These are phyloP conservation scores for Brettanomyces custersianus DNA, from an alignment of 805 yeast species.

Conservation along the genomic window DNA sequence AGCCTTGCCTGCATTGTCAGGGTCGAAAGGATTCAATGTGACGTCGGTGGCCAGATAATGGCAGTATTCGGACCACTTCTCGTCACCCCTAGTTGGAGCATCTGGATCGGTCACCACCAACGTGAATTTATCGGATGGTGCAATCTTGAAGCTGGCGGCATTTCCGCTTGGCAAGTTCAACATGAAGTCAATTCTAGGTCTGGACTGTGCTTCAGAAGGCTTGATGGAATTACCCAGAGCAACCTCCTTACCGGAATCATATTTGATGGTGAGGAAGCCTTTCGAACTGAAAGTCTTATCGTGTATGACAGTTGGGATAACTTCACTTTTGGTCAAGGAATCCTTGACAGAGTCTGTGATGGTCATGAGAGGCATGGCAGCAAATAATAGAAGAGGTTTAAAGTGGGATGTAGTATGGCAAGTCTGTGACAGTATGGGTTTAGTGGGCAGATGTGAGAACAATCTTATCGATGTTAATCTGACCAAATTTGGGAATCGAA, in stretches of 20 bases:
- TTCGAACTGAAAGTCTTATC: slow-evolving; percentile 29
- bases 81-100: slow-evolving; percentile 78
- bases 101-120: slow-evolving; percentile 87
- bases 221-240: slow-evolving; percentile 69
- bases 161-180: slow-evolving; percentile 27
- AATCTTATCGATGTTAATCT: no score
- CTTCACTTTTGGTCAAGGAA: slow-evolving; percentile 37
- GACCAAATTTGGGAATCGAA: no score
- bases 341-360: slow-evolving; percentile 49
- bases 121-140: slow-evolving; percentile 49
- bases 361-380: slow-evolving; percentile 28
- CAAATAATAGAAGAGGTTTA: background rate
- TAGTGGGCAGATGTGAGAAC: no score
- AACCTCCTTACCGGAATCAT: slow-evolving; percentile 44
- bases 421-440: no score
- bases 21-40: slow-evolving; percentile 31
- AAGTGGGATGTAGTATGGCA: background rate
- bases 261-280: slow-evolving; percentile 56
- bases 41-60: slow-evolving; percentile 64
- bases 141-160: slow-evolving; percentile 24
- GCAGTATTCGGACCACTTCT: slow-evolving; percentile 81
- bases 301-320: slow-evolving; percentile 46
- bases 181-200: slow-evolving; percentile 61
- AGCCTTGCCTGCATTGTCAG: slow-evolving; percentile 13
- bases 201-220: slow-evolving; percentile 56